Evolutionary conservation across 2,329 filamentous ascomycete genomes (phyloP).

Genomic region (Xylaria sp.): DNA sequence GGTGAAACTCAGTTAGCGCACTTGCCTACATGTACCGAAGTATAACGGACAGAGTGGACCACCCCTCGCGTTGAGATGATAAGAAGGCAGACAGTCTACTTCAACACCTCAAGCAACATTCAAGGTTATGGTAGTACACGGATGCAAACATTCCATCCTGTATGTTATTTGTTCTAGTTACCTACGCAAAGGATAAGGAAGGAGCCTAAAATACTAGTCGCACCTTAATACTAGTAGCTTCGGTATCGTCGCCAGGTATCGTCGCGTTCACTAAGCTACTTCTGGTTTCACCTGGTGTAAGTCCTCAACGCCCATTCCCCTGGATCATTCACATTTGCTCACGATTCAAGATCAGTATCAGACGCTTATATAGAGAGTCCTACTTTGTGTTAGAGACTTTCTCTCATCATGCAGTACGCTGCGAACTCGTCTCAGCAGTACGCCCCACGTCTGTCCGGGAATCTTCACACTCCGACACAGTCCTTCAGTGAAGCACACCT

Average conservation of each 20-base stretch:
- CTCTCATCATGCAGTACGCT: conserved; percentile 32
- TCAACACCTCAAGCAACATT: too few species aligned
- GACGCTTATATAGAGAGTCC: not conserved
- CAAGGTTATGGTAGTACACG: too few species aligned
- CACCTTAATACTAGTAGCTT: not conserved
- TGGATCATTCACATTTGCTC: conserved; percentile 8
- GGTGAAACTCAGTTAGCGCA: not conserved
- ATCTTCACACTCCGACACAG: conserved; percentile 48
- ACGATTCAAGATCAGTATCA: not conserved
- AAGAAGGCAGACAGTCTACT: too few species aligned
- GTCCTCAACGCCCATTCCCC: not conserved
- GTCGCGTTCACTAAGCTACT: not conserved
- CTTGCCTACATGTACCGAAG: conserved; percentile 2
- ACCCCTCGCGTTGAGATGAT: not conserved
- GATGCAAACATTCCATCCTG: too few species aligned
- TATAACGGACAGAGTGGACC: not conserved
- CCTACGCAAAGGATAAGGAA: not conserved
- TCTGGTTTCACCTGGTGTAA: conserved; percentile 8
- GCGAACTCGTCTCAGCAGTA: conserved; percentile 40
- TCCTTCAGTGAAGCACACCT: conserved; percentile 47
- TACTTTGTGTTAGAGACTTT: not conserved
- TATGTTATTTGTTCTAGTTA: not conserved
- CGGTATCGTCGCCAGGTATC: not conserved
- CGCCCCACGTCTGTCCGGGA: conserved; percentile 37
- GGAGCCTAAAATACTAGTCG: not conserved